Conservation (phyloP, 2,329 filamentous ascomycete species). For the Colletotrichum sp. region DNA sequence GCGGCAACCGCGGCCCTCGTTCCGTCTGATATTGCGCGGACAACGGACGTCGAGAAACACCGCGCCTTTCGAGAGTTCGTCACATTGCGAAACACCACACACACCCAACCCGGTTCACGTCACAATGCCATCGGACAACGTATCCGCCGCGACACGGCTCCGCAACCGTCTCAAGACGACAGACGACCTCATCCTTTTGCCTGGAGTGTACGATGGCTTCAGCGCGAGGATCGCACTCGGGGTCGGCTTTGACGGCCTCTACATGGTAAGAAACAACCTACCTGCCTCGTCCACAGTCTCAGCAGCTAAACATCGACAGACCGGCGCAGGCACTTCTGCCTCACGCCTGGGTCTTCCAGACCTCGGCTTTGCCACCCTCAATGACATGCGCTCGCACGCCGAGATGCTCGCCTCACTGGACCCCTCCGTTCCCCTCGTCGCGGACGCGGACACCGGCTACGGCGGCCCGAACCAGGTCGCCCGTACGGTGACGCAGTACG, state of each 20-base stretch:
- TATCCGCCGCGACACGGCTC: slow-evolving; percentile 37
- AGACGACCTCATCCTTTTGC: slow-evolving; percentile 57
- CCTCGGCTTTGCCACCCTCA: slow-evolving; percentile 64
- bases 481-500: slow-evolving; percentile 58
- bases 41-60: background rate
- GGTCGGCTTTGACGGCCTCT: slow-evolving; percentile 68
- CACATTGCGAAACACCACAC: background rate
- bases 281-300: background rate
- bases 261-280: slow-evolving; percentile 58
- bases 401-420: slow-evolving; percentile 68
- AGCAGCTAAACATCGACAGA: slow-evolving; percentile 39
- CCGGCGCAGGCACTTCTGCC: slow-evolving; percentile 65
- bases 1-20: background rate
- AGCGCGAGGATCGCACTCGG: slow-evolving; percentile 67
- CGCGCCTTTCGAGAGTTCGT: background rate
- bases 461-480: slow-evolving; percentile 58
- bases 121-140: background rate
- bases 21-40: background rate
- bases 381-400: slow-evolving; percentile 69
- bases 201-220: slow-evolving; percentile 73
- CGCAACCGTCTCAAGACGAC: slow-evolving; percentile 41
- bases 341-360: slow-evolving; percentile 68
- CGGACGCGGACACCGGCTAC: slow-evolving; percentile 65
- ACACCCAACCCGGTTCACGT: background rate
- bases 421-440: slow-evolving; percentile 61